These are phyloP conservation scores for Didymella arachidicola DNA, from an alignment of 2,329 filamentous ascomycete genomes.

Conservation along the genomic window DNA sequence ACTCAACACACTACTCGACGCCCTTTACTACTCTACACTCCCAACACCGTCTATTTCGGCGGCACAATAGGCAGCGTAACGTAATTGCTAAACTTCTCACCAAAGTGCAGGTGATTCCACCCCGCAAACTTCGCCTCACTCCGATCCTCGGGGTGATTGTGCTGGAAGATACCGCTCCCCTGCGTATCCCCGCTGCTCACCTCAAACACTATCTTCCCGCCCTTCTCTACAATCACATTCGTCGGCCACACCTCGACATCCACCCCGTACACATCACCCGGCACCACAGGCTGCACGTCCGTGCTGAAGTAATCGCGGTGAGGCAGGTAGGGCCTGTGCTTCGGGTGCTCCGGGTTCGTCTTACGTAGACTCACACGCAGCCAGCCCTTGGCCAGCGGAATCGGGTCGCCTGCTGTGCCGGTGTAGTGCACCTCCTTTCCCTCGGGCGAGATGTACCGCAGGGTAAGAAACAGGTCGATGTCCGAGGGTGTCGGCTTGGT, in stretches of 20 bases:
- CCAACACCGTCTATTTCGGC: slow-evolving; percentile 35
- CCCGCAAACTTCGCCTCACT: slow-evolving; percentile 56
- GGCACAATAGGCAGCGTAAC: slow-evolving; percentile 63
- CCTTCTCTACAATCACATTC: slow-evolving; percentile 63
- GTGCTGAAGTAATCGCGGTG: slow-evolving; percentile 66
- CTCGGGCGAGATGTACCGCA: slow-evolving; percentile 64
- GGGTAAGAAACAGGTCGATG: slow-evolving; percentile 69
- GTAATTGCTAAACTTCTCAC: slow-evolving; percentile 59
- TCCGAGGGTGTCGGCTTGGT: slow-evolving; percentile 57
- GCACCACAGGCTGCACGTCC: slow-evolving; percentile 61
- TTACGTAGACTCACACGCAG: slow-evolving; percentile 66
- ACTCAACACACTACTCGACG: not conserved
- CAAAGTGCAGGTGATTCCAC: slow-evolving; percentile 63
- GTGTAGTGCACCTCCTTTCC: slow-evolving; percentile 70
- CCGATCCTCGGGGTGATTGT: slow-evolving; percentile 60
- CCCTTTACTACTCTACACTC: not conserved
- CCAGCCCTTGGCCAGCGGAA: slow-evolving; percentile 71
- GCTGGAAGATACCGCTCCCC: slow-evolving; percentile 65
- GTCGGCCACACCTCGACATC: slow-evolving; percentile 73
- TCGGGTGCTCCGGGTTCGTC: slow-evolving; percentile 59
- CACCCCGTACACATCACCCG: slow-evolving; percentile 64
- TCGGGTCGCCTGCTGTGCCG: slow-evolving; percentile 69
- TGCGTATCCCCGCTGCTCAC: slow-evolving; percentile 64
- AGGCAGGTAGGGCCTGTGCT: slow-evolving; percentile 63
- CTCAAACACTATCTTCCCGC: slow-evolving; percentile 64